Base-by-base conservation (phyloP, 805 yeast species). In the Kodamaea sagamina region DNA sequence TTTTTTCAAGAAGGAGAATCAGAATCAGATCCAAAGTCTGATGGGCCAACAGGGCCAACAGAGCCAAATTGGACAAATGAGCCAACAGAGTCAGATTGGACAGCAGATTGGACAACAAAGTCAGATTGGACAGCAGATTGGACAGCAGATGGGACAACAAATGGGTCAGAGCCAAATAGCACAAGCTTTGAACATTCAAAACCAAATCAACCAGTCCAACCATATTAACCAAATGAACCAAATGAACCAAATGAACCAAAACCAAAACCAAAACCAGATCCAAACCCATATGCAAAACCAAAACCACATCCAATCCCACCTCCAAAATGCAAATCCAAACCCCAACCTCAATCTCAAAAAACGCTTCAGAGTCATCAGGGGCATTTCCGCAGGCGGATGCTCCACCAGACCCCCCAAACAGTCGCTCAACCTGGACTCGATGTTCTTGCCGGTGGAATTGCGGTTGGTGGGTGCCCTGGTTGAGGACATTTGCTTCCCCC, bases 361-460 rank as follows among this genome's bases (percentile, higher is more conserved):
- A 19, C 47, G 64, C 25, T 76, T 65, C 50, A 67, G 75, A 26
- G 72, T 80, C 4, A 67, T 78, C 6, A 65, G 86, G 47, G 85
- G 85, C 10, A 62, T 78, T 5, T 72, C 78, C 24, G 78, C 82
- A 3, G 84, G 85, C 15, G 84, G 84, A 0, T 64, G 77, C 25
- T 64, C 72, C 10, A 74, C 81, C 1, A 69, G 75, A 42, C 84
- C 84, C 2, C 84, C 84, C 17, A 74, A 70, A 47, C 58, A 63
- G 21, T 49, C 65, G 6, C 53, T 63, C 27, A 54, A 49, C 31
- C 46, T 59, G 43, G 53, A 57, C 44, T 50, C 67, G 19, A 50
- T 59, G 31, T 69, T 55, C 51, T 48, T 64, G 3, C 81, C 81
- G n/a, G 82, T 77, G 26, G 67, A 68, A 42, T 60, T 81, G 37